A percentile compares a stretch with the other conserved stretches of the same genome.
phyloP scores from a whole-genome alignment of 495 filamentous ascomycete genomes.

The Apodospora peruviana region DNA sequence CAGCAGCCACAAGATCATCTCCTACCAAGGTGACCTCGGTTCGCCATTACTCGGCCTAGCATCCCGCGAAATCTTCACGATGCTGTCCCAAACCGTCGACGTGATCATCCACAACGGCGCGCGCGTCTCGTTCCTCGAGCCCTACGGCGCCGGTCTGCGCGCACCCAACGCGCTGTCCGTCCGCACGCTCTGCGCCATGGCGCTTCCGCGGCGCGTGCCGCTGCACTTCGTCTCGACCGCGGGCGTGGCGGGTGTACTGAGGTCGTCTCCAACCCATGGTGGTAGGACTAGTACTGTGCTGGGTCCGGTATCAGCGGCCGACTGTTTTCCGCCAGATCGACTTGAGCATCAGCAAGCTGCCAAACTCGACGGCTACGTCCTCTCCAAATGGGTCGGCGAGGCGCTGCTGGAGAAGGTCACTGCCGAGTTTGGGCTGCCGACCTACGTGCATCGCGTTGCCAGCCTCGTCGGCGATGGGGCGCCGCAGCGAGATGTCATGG shows the following conservation, averaged over 20 bases:
- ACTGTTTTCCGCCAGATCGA: background rate
- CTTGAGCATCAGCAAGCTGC: background rate
- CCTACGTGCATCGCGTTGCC: conserved; percentile 34
- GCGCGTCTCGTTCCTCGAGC: conserved; percentile 43
- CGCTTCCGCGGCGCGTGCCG: conserved; percentile 24
- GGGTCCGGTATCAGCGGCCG: background rate
- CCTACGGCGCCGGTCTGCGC: conserved; percentile 34
- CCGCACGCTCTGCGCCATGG: conserved; percentile 31
- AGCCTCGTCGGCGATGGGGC: background rate
- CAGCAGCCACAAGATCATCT: conserved; percentile 26
- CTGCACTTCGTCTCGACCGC: conserved; percentile 48
- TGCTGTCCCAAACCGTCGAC: conserved; percentile 30
- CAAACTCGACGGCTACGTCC: conserved; percentile 36
- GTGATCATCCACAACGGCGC: conserved; percentile 50
- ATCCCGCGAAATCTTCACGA: conserved; percentile 12
- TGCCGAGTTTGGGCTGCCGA: conserved; percentile 20
- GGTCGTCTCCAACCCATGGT: background rate
- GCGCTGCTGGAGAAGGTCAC: conserved; percentile 33
- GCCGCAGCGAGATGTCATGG: background rate
- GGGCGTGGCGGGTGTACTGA: conserved; percentile 16
- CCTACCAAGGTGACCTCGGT: conserved; percentile 36
- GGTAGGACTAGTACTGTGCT: background rate
- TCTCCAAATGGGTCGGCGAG: conserved; percentile 53
- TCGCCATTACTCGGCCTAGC: conserved; percentile 37
- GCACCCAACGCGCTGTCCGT: conserved; percentile 40